These are phyloP conservation scores for Aspergillus phoenicis DNA, from an alignment of 2,329 filamentous ascomycete genomes.

Conservation along the genomic window DNA sequence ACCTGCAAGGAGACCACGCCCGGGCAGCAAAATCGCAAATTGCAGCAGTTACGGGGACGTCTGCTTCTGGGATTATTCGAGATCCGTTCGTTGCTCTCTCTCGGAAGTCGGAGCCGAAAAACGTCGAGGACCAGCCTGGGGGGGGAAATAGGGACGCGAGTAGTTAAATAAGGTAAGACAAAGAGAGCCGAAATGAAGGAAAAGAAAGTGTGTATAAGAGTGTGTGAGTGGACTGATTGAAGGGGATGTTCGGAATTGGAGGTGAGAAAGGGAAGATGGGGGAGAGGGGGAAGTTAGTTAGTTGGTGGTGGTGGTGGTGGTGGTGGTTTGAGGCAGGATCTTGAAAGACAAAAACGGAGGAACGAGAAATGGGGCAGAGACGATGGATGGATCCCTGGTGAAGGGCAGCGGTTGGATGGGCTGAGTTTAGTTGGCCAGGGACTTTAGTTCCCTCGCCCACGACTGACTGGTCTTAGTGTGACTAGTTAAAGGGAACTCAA, in stretches of 20 bases:
- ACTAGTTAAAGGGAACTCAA: constrained; percentile 17
- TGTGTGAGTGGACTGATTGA: neutral
- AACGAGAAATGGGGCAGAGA: constrained; percentile 10
- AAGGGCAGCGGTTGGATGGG: constrained; percentile 9
- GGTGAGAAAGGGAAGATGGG: constrained; percentile 14
- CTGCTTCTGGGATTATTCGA: neutral
- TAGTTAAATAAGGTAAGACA: no score
- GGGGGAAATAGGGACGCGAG: neutral
- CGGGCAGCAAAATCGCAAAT: constrained; percentile 7
- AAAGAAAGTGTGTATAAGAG: neutral
- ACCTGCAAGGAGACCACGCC: constrained; percentile 25
- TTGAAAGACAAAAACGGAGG: constrained; percentile 6
- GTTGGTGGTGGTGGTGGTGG: no score
- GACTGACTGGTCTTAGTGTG: no score
- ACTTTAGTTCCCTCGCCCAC: constrained; percentile 10
- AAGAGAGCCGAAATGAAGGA: neutral
- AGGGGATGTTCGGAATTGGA: neutral
- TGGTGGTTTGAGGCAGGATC: constrained; percentile 1
- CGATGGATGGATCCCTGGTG: constrained; percentile 9
- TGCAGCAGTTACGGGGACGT: neutral
- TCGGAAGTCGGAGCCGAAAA: constrained; percentile 10
- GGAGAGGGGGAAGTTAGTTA: neutral
- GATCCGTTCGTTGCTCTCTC: neutral
- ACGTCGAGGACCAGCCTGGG: constrained; percentile 2
- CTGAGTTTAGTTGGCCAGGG: constrained; percentile 19